phyloP scores from a whole-genome alignment of 2,329 filamentous ascomycete genomes.

The Aschersonia sp. region DNA sequence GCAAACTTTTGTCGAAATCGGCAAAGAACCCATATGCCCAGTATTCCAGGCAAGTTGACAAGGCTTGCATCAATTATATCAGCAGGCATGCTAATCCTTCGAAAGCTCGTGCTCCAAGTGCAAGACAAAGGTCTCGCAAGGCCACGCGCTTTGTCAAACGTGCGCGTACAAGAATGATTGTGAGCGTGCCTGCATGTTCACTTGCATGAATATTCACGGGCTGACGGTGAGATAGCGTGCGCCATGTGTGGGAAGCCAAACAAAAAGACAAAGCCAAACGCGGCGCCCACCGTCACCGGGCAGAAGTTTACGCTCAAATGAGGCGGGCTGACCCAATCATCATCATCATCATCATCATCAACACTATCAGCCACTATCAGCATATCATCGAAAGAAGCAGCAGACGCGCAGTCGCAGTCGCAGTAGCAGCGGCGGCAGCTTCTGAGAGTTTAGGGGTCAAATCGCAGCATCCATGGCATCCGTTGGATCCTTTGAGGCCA shows the following conservation, averaged over 20 bases:
- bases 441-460: too few species aligned
- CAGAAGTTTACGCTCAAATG: conserved; percentile 51
- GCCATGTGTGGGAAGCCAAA: conserved; percentile 49
- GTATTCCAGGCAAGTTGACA: conserved; percentile 26
- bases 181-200: conserved; percentile 17
- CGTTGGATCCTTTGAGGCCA: too few species aligned
- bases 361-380: too few species aligned
- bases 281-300: conserved; percentile 38
- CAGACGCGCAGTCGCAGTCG: too few species aligned
- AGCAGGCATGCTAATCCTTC: neutral
- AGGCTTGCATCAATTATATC: neutral
- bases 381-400: too few species aligned
- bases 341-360: too few species aligned
- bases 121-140: conserved; percentile 49
- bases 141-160: conserved; percentile 43
- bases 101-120: conserved; percentile 41
- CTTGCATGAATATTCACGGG: conserved; percentile 2
- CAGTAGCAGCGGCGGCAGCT: too few species aligned
- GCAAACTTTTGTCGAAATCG: conserved; percentile 47
- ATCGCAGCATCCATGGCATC: too few species aligned
- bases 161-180: conserved; percentile 49
- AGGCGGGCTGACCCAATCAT: neutral
- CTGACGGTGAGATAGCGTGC: conserved; percentile 29
- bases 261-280: conserved; percentile 29
- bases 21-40: conserved; percentile 53